phyloP scores from a whole-genome alignment of 805 yeast genomes.

The Starmerella apicola region DNA sequence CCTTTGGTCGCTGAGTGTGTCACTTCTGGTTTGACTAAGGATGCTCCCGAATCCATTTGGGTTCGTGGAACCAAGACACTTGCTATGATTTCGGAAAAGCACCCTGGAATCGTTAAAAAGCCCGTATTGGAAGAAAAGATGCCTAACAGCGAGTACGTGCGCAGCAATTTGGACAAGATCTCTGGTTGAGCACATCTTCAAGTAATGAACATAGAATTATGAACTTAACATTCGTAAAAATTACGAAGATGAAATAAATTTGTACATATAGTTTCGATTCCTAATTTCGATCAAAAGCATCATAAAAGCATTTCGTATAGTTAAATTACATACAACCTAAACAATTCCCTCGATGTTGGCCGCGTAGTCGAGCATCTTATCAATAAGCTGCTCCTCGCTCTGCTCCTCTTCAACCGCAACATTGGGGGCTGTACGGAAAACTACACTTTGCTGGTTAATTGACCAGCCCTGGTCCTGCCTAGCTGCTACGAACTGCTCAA shows the following conservation, averaged over 20 bases:
- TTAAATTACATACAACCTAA: constrained; percentile 25
- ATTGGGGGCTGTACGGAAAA: constrained; percentile 42
- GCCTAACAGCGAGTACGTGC: constrained; percentile 4
- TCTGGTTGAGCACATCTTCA: too few species aligned
- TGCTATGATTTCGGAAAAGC: constrained; percentile 2
- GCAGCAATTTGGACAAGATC: constrained; percentile 1
- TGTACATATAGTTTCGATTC: not conserved
- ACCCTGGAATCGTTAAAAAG: not conserved
- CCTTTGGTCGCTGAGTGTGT: not conserved
- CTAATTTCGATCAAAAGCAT: too few species aligned
- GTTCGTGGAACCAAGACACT: constrained; percentile 14
- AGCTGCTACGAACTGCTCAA: constrained; percentile 41
- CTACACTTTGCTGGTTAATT: constrained; percentile 34
- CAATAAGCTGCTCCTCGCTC: constrained; percentile 38
- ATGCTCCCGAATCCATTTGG: constrained; percentile 3
- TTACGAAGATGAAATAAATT: not conserved
- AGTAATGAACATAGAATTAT: not conserved
- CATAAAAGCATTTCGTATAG: not conserved
- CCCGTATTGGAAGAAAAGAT: not conserved
- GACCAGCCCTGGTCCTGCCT: constrained; percentile 42
- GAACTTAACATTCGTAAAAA: not conserved
- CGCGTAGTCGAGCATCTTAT: constrained; percentile 72
- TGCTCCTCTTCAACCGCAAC: constrained; percentile 29
- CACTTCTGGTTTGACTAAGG: not conserved
- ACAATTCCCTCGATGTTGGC: constrained; percentile 86